A percentile compares a stretch with the other conserved stretches of the same genome.
phyloP scores from a whole-genome alignment of 352 stramenopile species.

The Aphanomyces stellatus region DNA sequence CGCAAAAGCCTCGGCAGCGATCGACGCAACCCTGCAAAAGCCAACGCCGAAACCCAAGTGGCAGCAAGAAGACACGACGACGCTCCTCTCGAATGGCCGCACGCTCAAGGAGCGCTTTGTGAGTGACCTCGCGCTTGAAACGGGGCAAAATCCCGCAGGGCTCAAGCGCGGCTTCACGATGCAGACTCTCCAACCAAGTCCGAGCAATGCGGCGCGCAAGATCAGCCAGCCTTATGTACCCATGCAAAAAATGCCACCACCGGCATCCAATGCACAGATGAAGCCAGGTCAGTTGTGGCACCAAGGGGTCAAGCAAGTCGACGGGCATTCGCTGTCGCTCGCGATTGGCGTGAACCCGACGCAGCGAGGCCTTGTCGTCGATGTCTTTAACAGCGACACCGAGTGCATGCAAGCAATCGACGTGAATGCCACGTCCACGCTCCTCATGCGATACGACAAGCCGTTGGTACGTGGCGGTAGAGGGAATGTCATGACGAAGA shows the following conservation, averaged over 20 bases:
- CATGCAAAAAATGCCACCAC: neutral
- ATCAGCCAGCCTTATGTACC: slow-evolving; percentile 14
- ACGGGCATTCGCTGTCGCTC: slow-evolving; percentile 63
- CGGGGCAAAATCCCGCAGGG: slow-evolving; percentile 41
- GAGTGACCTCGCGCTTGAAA: slow-evolving; percentile 59
- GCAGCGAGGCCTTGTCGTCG: slow-evolving; percentile 56
- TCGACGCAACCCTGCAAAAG: neutral
- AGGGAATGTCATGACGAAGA: neutral
- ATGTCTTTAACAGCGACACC: slow-evolving; percentile 73
- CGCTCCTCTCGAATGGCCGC: slow-evolving; percentile 24
- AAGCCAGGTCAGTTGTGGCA: slow-evolving; percentile 39
- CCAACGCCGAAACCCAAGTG: slow-evolving; percentile 12
- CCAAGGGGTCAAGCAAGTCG: slow-evolving; percentile 51
- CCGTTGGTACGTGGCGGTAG: neutral
- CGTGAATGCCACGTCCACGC: slow-evolving; percentile 33
- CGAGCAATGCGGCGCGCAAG: neutral
- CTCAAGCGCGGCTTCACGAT: slow-evolving; percentile 16
- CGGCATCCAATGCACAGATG: slow-evolving; percentile 11
- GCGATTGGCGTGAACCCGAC: slow-evolving; percentile 54
- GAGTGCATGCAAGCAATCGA: slow-evolving; percentile 72
- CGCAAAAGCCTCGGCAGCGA: neutral
- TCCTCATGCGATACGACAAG: slow-evolving; percentile 40
- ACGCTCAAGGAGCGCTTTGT: slow-evolving; percentile 67
- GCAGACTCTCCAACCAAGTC: neutral
- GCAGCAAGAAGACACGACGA: slow-evolving; percentile 17